These are phyloP conservation scores for Boletellus ananiceps DNA, from an alignment of 768 basidiomycete genomes.

Conservation along the genomic window DNA sequence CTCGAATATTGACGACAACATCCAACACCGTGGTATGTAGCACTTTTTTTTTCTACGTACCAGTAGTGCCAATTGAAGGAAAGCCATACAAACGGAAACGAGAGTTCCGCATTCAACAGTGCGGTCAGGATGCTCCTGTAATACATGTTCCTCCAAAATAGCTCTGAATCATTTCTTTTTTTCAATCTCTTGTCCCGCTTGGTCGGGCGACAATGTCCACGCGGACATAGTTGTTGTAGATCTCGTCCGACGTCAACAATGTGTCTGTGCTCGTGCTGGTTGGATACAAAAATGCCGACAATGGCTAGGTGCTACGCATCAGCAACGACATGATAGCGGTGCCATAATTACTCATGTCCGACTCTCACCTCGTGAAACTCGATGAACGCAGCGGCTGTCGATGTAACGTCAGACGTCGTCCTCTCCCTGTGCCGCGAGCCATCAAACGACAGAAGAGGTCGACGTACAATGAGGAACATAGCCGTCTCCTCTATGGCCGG, in stretches of 20 bases:
- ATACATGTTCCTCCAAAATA: too few relatives aligned
- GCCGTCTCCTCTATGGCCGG: conserved; percentile 54
- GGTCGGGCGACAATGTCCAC: conserved; percentile 41
- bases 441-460: not conserved
- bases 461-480: conserved; percentile 56
- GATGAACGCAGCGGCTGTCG: conserved; percentile 56
- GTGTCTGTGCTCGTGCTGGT: conserved; percentile 55
- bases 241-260: conserved; percentile 61
- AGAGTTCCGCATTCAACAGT: too few relatives aligned
- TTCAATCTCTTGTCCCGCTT: conserved; percentile 12
- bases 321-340: not conserved
- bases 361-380: conserved; percentile 59
- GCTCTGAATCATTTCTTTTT: not conserved
- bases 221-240: conserved; percentile 70
- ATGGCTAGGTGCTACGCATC: conserved; percentile 33
- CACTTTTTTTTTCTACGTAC: too few relatives aligned
- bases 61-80: too few relatives aligned
- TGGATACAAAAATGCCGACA: conserved; percentile 63
- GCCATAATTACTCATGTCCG: too few relatives aligned
- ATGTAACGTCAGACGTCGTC: not conserved
- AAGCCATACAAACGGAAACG: too few relatives aligned
- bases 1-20: too few relatives aligned
- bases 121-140: too few relatives aligned
- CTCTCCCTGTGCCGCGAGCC: not conserved
- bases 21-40: too few relatives aligned